These are phyloP conservation scores for Zygnema circumcarinatum DNA, from an alignment of 139 green algal genomes.

Conservation along the genomic window DNA sequence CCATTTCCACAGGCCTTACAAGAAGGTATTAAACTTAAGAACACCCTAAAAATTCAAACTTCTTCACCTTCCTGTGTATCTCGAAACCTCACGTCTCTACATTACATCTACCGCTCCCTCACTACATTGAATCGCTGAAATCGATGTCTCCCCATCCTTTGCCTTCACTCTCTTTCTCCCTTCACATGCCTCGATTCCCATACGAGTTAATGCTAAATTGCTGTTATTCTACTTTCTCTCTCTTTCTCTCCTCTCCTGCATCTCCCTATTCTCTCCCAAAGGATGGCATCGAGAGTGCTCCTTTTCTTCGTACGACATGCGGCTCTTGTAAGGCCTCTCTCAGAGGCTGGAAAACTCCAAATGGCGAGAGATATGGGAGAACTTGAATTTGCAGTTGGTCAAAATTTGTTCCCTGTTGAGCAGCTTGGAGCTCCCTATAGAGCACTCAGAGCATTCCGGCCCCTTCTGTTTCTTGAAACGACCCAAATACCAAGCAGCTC, in stretches of 20 bases:
- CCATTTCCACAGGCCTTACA: constrained; percentile 17
- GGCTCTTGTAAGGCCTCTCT: constrained; percentile 80
- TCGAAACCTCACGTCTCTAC: too few relatives aligned
- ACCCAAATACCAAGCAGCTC: constrained; percentile 44
- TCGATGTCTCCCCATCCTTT: too few relatives aligned
- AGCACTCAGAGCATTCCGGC: constrained; percentile 75
- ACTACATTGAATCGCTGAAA: too few relatives aligned
- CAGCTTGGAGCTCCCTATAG: constrained; percentile 71
- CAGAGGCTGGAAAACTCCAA: constrained; percentile 70
- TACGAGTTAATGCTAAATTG: too few relatives aligned
- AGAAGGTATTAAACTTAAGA: not conserved
- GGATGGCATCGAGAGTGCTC: constrained; percentile 81
- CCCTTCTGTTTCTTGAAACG: constrained; percentile 71
- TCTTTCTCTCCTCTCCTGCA: too few relatives aligned
- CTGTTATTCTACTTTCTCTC: too few relatives aligned
- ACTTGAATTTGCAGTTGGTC: constrained; percentile 78
- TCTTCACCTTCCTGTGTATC: not conserved
- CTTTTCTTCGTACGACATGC: constrained; percentile 90
- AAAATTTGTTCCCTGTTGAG: constrained; percentile 77
- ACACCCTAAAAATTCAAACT: not conserved
- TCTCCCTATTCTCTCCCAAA: not conserved
- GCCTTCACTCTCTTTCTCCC: too few relatives aligned
- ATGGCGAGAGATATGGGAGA: constrained; percentile 88
- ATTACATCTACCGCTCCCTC: too few relatives aligned
- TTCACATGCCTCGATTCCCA: too few relatives aligned